A percentile compares a stretch with the other conserved stretches of the same genome.
phyloP scores from a whole-genome alignment of 805 yeast species.

The Kuraishia floccosa region DNA sequence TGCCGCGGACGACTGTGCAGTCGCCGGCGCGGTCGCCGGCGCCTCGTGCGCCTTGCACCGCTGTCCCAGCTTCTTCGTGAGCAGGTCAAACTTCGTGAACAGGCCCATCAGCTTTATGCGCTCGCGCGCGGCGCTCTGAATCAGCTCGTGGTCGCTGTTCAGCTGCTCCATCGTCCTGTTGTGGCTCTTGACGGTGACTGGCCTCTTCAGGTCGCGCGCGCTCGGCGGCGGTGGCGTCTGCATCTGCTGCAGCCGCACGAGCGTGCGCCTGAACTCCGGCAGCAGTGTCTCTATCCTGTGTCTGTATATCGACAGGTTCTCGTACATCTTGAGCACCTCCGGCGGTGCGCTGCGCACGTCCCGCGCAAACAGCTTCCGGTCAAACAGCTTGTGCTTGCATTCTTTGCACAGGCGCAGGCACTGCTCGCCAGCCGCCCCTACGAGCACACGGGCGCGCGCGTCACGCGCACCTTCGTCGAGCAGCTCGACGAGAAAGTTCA shows the following conservation, averaged over 20 bases:
- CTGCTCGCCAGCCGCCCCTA: slow-evolving; percentile 15
- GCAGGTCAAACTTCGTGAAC: slow-evolving; percentile 37
- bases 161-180: slow-evolving; percentile 2
- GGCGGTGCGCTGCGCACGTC: slow-evolving; percentile 25
- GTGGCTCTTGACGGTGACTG: slow-evolving; percentile 1
- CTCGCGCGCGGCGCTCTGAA: slow-evolving; percentile 24
- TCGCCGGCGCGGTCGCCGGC: not conserved
- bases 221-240: not conserved
- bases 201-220: not conserved
- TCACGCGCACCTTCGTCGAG: slow-evolving; percentile 3
- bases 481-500: slow-evolving; percentile 26
- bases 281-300: slow-evolving; percentile 8
- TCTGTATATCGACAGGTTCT: slow-evolving; percentile 12
- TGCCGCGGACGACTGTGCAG: slow-evolving; percentile 2
- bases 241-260: slow-evolving; percentile 2
- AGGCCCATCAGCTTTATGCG: slow-evolving; percentile 34
- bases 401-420: slow-evolving; percentile 51
- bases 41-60: slow-evolving; percentile 13
- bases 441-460: slow-evolving; percentile 6
- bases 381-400: slow-evolving; percentile 56
- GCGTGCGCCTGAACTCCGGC: slow-evolving; percentile 7
- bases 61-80: slow-evolving; percentile 29
- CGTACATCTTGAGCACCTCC: slow-evolving; percentile 25
- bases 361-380: slow-evolving; percentile 33
- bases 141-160: slow-evolving; percentile 8